Conservation (phyloP, 208 protist genomes). For the Strigomonas culicis region DNA sequence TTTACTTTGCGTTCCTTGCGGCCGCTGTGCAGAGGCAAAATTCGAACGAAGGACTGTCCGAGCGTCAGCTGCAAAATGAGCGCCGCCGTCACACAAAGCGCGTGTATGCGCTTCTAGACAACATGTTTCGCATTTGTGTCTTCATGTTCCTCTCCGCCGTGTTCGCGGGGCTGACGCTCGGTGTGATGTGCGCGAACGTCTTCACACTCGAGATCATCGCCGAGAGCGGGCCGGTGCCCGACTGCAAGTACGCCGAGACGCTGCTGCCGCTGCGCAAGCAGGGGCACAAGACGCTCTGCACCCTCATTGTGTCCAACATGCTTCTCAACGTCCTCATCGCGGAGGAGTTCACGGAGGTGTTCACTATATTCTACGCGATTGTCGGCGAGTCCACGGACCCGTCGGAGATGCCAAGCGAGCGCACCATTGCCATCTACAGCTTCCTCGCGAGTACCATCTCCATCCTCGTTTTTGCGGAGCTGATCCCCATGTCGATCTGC, state of each 20-base stretch:
- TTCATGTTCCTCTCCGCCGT: constrained; percentile 79
- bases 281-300: constrained; percentile 84
- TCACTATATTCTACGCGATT: constrained; percentile 37
- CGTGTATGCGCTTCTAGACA: constrained; percentile 65
- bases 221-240: constrained; percentile 66
- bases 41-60: no score
- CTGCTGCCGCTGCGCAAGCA: constrained; percentile 73
- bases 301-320: constrained; percentile 88
- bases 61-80: constrained; percentile 8
- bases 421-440: constrained; percentile 31
- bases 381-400: neutral
- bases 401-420: constrained; percentile 17
- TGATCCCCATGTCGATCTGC: constrained; percentile 88
- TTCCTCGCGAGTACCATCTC: constrained; percentile 77
- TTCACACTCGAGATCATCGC: constrained; percentile 89
- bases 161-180: constrained; percentile 88
- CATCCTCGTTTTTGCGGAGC: constrained; percentile 83
- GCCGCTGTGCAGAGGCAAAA: no score
- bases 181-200: constrained; percentile 85
- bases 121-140: constrained; percentile 41
- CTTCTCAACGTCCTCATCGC: constrained; percentile 85
- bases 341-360: constrained; percentile 60
- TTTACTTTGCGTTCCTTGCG: no score
- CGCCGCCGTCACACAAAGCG: constrained; percentile 33
- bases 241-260: constrained; percentile 71